Evolutionary conservation across 2,329 filamentous ascomycete species (phyloP), one percentile per base, ranked within the genome.

Genomic region (Ophiostoma quercus): DNA sequence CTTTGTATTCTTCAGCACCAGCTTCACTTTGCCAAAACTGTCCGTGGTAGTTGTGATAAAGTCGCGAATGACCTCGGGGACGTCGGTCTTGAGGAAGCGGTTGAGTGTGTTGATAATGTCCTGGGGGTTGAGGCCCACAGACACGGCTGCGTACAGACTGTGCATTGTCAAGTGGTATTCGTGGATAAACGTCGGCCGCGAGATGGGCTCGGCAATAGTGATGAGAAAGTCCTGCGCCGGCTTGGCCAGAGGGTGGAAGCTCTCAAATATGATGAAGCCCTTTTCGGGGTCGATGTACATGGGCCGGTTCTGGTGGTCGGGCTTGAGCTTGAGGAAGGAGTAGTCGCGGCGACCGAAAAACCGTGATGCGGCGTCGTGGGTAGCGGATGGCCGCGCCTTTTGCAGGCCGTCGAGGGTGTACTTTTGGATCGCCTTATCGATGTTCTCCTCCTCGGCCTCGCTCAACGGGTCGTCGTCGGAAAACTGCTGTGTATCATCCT

Each of bases 191-290:
- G 89, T 91, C 71, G 95, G 94, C 71, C 94, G 88, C 47, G 94
- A 97, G 71, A 94, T 84, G 22, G 94, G 95, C 81, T 99, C 94
- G 73, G 94, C 92, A 74, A 99, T 94, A 66, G 95, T 97, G 75
- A 96, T 97, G 71, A 99, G 83, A 77, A 99, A 97, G 78, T 97
- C 93, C 77, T 97, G 93, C 0, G 92, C 94, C 76, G 94, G 90
- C 70, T 90, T 86, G 70, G 94, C 93, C 70, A 95, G 83, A 2
- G 94, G 91, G 68, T 92, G 94, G 81, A 97, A 98, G 75, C 93
- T 96, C 82, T 99, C 94, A 62, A 98, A 84, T 39, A 96, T 95
- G 77, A 98, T 95, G 73, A 90, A 89, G 47, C 92, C 93, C 77
- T 91, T 92, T 66, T 90, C 83, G 2, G 93, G 92, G 60, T 97